A percentile compares a stretch with the other conserved stretches of the same genome.
These are phyloP conservation scores for Schwanniomyces pseudopolymorphus DNA, from an alignment of 805 yeast species.

Conservation along the genomic window DNA sequence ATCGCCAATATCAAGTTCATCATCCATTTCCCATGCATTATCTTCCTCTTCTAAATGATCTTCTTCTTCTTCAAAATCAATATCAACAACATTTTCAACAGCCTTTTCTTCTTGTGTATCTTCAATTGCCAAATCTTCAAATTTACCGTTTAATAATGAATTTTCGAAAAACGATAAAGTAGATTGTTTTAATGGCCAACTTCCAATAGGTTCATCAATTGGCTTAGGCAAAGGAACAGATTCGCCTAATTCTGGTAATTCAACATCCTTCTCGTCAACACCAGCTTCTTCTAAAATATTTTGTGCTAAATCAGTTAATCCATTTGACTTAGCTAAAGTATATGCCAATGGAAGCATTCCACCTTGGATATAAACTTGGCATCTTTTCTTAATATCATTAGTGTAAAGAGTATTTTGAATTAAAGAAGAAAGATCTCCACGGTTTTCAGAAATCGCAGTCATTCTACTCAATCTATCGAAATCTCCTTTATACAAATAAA, in stretches of 20 bases:
- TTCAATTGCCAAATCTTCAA: slow-evolving; percentile 61
- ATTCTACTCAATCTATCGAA: slow-evolving; percentile 70
- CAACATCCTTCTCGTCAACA: slow-evolving; percentile 58
- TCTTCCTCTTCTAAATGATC: slow-evolving; percentile 57
- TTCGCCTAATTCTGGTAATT: slow-evolving; percentile 54
- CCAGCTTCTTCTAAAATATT: slow-evolving; percentile 72
- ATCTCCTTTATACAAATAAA: slow-evolving; percentile 85
- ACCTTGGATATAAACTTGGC: slow-evolving; percentile 68
- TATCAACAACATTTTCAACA: slow-evolving; percentile 15
- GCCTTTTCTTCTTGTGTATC: slow-evolving; percentile 29
- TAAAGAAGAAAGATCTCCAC: slow-evolving; percentile 76
- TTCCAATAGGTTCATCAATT: slow-evolving; percentile 42
- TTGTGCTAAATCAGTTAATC: slow-evolving; percentile 72
- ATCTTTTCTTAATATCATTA: slow-evolving; percentile 72
- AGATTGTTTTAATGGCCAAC: slow-evolving; percentile 84
- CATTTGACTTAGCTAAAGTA: slow-evolving; percentile 85
- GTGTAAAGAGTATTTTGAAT: slow-evolving; percentile 80
- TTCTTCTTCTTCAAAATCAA: slow-evolving; percentile 36
- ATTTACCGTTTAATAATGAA: slow-evolving; percentile 69
- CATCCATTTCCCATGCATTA: slow-evolving; percentile 82
- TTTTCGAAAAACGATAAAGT: slow-evolving; percentile 80
- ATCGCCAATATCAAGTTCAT: slow-evolving; percentile 66
- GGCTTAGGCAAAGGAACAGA: slow-evolving; percentile 49
- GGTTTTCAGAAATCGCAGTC: slow-evolving; percentile 85
- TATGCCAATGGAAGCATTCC: slow-evolving; percentile 90